Evolutionary conservation across 805 yeast genomes (phyloP).

Genomic region (Metschnikowia aberdeeniae): DNA sequence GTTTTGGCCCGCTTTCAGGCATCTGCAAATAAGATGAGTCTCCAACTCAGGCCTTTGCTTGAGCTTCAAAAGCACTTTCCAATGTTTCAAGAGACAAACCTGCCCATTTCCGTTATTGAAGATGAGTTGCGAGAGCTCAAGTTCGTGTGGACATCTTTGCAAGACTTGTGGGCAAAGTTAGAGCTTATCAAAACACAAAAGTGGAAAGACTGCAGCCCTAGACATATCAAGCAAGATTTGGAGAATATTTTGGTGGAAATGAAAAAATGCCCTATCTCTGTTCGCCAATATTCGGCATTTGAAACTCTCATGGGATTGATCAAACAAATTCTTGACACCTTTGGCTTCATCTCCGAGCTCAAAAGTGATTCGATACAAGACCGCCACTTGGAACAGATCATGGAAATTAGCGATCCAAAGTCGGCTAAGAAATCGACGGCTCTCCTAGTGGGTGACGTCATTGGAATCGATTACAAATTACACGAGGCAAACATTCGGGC

Average conservation of each 20-base stretch:
- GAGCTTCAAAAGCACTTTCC: slow-evolving; percentile 26
- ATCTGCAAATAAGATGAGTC: slow-evolving; percentile 23
- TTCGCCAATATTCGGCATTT: slow-evolving; percentile 68
- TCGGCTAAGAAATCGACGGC: slow-evolving; percentile 13
- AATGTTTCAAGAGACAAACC: slow-evolving; percentile 26
- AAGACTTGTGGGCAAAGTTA: slow-evolving; percentile 46
- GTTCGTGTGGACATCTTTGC: slow-evolving; percentile 61
- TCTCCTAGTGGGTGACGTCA: slow-evolving; percentile 54
- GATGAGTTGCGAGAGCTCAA: slow-evolving; percentile 55
- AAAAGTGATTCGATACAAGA: slow-evolving; percentile 54
- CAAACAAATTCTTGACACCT: slow-evolving; percentile 36
- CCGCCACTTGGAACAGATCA: slow-evolving; percentile 63
- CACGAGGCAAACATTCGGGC: slow-evolving; percentile 46
- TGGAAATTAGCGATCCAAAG: slow-evolving; percentile 29
- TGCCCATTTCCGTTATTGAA: slow-evolving; percentile 26
- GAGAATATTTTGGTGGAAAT: slow-evolving; percentile 48
- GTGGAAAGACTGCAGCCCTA: slow-evolving; percentile 50
- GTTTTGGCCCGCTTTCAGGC: slow-evolving; percentile 27
- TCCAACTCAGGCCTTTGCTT: not conserved
- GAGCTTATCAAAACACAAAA: slow-evolving; percentile 35
- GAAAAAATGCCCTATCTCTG: slow-evolving; percentile 50
- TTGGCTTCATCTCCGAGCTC: slow-evolving; percentile 41
- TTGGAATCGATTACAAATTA: slow-evolving; percentile 48
- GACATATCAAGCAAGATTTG: slow-evolving; percentile 43
- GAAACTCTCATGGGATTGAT: slow-evolving; percentile 49